These are phyloP conservation scores for Syncephalastrum monosporum DNA, from an alignment of 371 early-diverging fungal species.

Conservation along the genomic window DNA sequence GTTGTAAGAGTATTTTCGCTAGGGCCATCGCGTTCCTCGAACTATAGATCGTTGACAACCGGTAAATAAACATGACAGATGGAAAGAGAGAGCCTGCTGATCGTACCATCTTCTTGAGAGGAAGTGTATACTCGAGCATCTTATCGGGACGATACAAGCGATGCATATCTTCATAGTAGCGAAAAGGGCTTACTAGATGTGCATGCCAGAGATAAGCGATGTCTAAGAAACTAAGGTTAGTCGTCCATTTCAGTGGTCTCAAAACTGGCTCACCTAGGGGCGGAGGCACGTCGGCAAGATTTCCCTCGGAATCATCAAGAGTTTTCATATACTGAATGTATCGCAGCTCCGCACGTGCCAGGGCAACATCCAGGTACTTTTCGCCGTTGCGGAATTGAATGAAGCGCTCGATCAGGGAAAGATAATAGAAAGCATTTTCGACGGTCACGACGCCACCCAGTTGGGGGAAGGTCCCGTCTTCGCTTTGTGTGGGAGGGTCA, in stretches of 20 bases:
- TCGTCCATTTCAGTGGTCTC: not conserved
- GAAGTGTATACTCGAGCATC: not conserved
- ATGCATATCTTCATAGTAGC: slow-evolving; percentile 14
- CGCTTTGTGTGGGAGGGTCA: no score
- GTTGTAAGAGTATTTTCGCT: no score
- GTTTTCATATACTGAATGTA: not conserved
- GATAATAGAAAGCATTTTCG: slow-evolving; percentile 11
- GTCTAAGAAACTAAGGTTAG: slow-evolving; percentile 7
- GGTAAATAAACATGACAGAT: no score
- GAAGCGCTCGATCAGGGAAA: slow-evolving; percentile 15
- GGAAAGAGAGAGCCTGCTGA: no score
- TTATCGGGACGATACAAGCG: not conserved
- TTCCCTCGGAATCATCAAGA: not conserved
- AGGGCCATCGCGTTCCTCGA: no score
- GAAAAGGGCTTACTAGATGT: slow-evolving; percentile 17
- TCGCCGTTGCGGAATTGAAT: slow-evolving; percentile 3
- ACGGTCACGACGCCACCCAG: slow-evolving; percentile 9
- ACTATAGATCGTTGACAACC: no score
- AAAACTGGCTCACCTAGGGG: slow-evolving; percentile 7
- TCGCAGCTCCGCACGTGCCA: slow-evolving; percentile 1
- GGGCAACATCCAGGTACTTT: not conserved
- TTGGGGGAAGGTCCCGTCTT: slow-evolving; percentile 1
- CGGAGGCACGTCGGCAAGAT: not conserved
- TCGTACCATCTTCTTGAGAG: not conserved
- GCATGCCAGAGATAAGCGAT: slow-evolving; percentile 23